Evolutionary conservation across 139 green algal genomes (phyloP), one percentile per base, ranked within the genome.

Genomic region (Picochlorum sp.): DNA sequence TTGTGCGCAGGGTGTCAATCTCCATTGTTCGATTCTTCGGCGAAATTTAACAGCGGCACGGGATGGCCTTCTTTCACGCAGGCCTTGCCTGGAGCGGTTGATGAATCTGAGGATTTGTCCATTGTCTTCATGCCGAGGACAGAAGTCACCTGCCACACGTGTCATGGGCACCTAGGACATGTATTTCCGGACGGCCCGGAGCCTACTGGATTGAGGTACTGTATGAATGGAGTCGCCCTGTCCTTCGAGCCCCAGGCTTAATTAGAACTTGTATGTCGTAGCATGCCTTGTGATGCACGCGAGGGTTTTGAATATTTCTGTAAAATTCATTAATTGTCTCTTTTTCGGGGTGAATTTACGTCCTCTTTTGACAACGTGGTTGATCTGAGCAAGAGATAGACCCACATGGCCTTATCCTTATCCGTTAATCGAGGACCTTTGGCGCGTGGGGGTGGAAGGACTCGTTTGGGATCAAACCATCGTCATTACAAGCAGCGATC

Each of bases 181-280:
- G 85, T 92, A 3, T 97, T 97, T 58, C 61, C 87, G 37, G 90
- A 97, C 66, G 90, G 90, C 1, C 89, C 90, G 0, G 14, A 56
- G 16, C 88, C 89, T 30, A 96, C 87, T 2, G 84, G 86, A 18
- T 50, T 86, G 46, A 72, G 89, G n/a, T 96, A 91, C 77, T 96
- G 89, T 83, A 94, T 95, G 82, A 95, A 95, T 71, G 87, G 85
- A 7, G 61, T 74, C 1, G 87, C 88, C 4, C 46, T 95, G 49
- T 24, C 16, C 1, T 92, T 95, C 20, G 62, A 82, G 64, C 77
- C 84, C 20, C 28, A 18, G n/a, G n/a, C n/a, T n/a, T n/a, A n/a
- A n/a, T n/a, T n/a, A n/a, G n/a, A n/a, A 30, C 28, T 30, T 30
- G 28, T 6, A 30, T 30, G 28, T 30, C 28, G 4, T 30, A 30